Conservation (phyloP, 352 stramenopile species). For the Phytophthora melonis region DNA sequence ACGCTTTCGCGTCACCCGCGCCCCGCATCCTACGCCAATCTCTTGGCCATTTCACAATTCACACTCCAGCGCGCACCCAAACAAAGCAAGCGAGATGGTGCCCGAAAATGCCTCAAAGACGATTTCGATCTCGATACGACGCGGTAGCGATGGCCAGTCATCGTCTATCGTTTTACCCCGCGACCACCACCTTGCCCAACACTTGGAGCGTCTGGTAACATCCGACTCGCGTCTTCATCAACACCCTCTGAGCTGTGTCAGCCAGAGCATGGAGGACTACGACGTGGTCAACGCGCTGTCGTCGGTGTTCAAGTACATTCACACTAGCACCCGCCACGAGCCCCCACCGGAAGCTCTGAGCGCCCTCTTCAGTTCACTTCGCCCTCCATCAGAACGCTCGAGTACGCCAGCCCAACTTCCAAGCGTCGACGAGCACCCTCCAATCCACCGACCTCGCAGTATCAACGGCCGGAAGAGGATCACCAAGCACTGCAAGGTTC, state of each 20-base stretch:
- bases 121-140: slow-evolving; percentile 29
- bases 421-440: neutral
- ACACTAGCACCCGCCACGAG: slow-evolving; percentile 16
- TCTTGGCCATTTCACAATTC: slow-evolving; percentile 26
- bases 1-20: slow-evolving; percentile 1
- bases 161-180: slow-evolving; percentile 30
- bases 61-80: slow-evolving; percentile 11
- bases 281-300: slow-evolving; percentile 24
- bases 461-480: slow-evolving; percentile 32
- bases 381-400: slow-evolving; percentile 17
- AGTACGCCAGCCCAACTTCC: neutral
- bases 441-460: slow-evolving; percentile 29
- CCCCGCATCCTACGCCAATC: neutral
- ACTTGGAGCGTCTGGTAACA: slow-evolving; percentile 31
- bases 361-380: slow-evolving; percentile 31
- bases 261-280: neutral
- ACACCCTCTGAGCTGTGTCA: neutral
- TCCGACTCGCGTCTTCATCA: neutral
- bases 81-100: slow-evolving; percentile 19
- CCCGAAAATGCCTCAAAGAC: slow-evolving; percentile 20
- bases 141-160: slow-evolving; percentile 15
- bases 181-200: slow-evolving; percentile 22
- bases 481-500: slow-evolving; percentile 66
- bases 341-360: slow-evolving; percentile 12
- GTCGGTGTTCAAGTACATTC: slow-evolving; percentile 33